These are phyloP conservation scores for Lithospermum erythrorhizon DNA, from an alignment of 257 asterid genomes.

Conservation along the genomic window DNA sequence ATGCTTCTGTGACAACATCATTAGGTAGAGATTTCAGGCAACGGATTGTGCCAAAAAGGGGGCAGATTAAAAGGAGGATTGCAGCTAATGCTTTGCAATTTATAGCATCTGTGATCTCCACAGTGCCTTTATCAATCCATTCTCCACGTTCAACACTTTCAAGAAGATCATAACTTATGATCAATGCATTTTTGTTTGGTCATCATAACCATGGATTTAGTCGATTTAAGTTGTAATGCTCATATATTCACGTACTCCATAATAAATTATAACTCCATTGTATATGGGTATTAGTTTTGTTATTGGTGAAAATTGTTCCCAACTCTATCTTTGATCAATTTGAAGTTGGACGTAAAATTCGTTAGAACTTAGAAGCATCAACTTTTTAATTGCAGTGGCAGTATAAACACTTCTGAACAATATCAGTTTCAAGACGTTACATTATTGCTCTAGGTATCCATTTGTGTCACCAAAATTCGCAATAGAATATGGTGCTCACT, in stretches of 20 bases:
- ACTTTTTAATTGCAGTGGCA: too few relatives aligned
- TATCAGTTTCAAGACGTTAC: too few relatives aligned
- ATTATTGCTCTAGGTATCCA: too few relatives aligned
- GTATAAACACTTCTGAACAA: too few relatives aligned
- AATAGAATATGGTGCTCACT: too few relatives aligned
- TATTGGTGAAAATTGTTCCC: neutral
- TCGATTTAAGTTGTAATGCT: neutral
- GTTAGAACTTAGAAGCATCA: too few relatives aligned
- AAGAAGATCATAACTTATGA: slow-evolving; percentile 17
- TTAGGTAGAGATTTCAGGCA: slow-evolving; percentile 12
- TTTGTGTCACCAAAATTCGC: too few relatives aligned
- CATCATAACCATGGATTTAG: too few relatives aligned
- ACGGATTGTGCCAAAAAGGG: slow-evolving; percentile 37
- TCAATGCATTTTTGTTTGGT: neutral
- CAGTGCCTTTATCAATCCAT: neutral
- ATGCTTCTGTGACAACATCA: slow-evolving; percentile 10
- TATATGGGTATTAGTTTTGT: neutral
- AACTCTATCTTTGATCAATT: neutral
- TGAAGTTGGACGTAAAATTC: neutral
- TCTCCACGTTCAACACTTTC: slow-evolving; percentile 17
- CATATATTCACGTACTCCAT: neutral
- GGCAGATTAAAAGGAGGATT: slow-evolving; percentile 50
- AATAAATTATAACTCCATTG: neutral
- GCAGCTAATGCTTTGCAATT: slow-evolving; percentile 47
- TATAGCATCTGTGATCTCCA: slow-evolving; percentile 19